Evolutionary conservation across 768 basidiomycete genomes (phyloP), one percentile per base, ranked within the genome.

Genomic region (Candolleomyces aberdarensis): DNA sequence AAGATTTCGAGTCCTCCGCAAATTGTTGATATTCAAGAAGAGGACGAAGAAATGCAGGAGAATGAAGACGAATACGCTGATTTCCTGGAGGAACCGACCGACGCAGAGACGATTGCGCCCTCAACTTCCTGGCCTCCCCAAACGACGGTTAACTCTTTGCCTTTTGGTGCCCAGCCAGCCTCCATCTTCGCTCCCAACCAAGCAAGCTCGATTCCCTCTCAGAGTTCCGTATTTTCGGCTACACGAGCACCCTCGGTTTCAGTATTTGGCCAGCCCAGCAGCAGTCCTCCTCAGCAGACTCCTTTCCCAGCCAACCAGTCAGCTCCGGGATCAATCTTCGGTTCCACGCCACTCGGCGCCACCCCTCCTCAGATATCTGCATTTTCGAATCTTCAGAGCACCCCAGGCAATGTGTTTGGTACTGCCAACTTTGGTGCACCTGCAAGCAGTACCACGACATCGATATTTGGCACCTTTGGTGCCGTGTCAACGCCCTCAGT

Each of bases 351-450:
- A 26, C 61, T 63, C 17, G 58, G 63, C 44, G 59, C 55, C 19
- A 62, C 62, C 5, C 63, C 71, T 41, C n/a, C 40, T 10, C 54
- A 56, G 32, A 17, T 5, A 19, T 56, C 54, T 40, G 54, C 40
- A 20, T 56, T 56, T 39, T 56, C 54, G 9, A 36, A 56, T 20
- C 54, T 20, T 56, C 29, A 29, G 60, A 52, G 60, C 36, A 50
- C 55, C n/a, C 58, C 63, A 7, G 76, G 75, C 15, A 78, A 76
- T 64, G 70, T 71, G 10, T 80, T 80, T 57, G 71, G 69, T 22
- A 67, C 65, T 17, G 58, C 69, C 2, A 75, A 77, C 13, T 81
- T 80, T 59, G 76, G 74, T 19, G 63, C 62, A 6, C 64, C 68
- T 48, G n/a, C 66, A 13, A 26, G 62, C 9, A 57, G 61, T n/a